These are phyloP conservation scores for Rutstroemia sp. DNA, from an alignment of 2,329 filamentous ascomycete species.

Conservation along the genomic window DNA sequence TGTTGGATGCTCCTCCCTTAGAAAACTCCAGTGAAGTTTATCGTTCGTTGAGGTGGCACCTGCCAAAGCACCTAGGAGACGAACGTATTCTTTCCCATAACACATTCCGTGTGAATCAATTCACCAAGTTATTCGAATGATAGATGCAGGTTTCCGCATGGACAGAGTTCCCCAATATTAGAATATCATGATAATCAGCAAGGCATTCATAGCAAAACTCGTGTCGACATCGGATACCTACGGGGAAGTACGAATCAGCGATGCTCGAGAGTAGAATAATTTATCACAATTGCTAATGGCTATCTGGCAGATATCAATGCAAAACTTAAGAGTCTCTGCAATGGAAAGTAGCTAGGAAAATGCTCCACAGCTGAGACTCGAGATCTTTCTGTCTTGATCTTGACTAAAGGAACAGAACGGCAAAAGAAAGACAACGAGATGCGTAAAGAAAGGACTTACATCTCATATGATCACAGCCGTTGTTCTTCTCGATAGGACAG, in stretches of 20 bases:
- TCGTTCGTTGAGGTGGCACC: too few species aligned
- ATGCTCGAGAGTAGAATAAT: neutral
- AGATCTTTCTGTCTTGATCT: neutral
- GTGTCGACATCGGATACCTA: neutral
- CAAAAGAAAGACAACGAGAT: neutral
- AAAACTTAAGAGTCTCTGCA: neutral
- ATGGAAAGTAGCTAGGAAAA: neutral
- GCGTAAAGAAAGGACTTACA: neutral
- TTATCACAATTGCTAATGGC: neutral
- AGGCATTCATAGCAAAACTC: neutral
- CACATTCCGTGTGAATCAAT: neutral
- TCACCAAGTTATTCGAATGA: neutral
- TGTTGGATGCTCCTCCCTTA: too few species aligned
- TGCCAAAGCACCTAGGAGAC: too few species aligned
- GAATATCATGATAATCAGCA: neutral
- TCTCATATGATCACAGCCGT: neutral
- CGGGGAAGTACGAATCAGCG: neutral
- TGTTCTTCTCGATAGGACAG: neutral
- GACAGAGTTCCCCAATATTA: neutral
- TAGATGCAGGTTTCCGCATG: neutral
- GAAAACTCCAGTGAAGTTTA: too few species aligned
- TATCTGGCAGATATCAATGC: neutral
- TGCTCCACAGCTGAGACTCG: neutral
- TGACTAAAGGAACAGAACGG: neutral
- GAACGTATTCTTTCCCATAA: too few species aligned